These are phyloP conservation scores for Monosporascus sp. DNA, from an alignment of 2,329 filamentous ascomycete genomes.

Conservation along the genomic window DNA sequence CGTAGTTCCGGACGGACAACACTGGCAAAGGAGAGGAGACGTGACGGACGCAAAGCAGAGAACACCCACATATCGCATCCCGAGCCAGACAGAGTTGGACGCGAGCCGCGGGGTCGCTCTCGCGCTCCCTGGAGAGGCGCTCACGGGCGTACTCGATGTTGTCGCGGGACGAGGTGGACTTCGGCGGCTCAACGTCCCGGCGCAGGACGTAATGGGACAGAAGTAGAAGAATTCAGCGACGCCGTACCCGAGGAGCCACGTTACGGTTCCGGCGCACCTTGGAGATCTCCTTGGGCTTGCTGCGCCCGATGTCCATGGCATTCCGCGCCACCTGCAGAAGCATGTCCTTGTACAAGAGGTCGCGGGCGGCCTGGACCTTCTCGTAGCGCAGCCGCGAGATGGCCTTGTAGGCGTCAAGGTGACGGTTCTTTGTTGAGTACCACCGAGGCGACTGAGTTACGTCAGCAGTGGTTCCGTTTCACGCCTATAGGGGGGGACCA, in stretches of 20 bases:
- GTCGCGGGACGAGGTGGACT: slow-evolving; percentile 16
- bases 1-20: too few relatives aligned
- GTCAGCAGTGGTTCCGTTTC: slow-evolving; percentile 4
- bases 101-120: slow-evolving; percentile 21
- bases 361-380: slow-evolving; percentile 50
- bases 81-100: slow-evolving; percentile 10
- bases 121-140: slow-evolving; percentile 20
- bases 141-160: slow-evolving; percentile 19
- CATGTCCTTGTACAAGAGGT: slow-evolving; percentile 52
- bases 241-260: slow-evolving; percentile 41
- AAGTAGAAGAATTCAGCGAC: slow-evolving; percentile 26
- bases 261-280: slow-evolving; percentile 58
- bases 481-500: neutral
- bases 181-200: slow-evolving; percentile 20
- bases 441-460: slow-evolving; percentile 21
- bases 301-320: slow-evolving; percentile 43
- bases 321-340: slow-evolving; percentile 53
- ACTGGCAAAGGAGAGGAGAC: too few relatives aligned
- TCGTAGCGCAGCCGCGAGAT: slow-evolving; percentile 43
- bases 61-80: neutral
- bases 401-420: slow-evolving; percentile 41
- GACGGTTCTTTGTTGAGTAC: slow-evolving; percentile 43
- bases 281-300: slow-evolving; percentile 51
- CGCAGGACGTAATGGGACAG: slow-evolving; percentile 26
- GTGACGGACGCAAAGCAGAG: neutral